These are phyloP conservation scores for Vigna unguiculata DNA, from an alignment of 306 rosid species.

Conservation along the genomic window DNA sequence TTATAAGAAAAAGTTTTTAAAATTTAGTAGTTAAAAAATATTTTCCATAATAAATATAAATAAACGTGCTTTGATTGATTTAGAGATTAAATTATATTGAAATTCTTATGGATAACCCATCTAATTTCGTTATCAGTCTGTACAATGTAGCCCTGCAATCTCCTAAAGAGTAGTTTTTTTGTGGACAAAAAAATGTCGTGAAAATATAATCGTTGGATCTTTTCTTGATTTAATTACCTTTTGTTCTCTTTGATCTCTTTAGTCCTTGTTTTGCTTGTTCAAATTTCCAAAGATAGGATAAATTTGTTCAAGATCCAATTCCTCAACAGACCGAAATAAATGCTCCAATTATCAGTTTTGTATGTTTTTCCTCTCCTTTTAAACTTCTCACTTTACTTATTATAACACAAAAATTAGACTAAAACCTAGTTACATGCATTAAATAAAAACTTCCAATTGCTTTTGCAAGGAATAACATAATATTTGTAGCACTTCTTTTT, in stretches of 20 bases:
- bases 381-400: neutral
- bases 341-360: constrained; percentile 22
- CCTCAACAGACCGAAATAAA: constrained; percentile 28
- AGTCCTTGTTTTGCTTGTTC: constrained; percentile 44
- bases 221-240: too few species aligned
- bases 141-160: too few species aligned
- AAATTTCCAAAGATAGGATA: constrained; percentile 38
- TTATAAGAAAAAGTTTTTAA: too few species aligned
- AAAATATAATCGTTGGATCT: neutral
- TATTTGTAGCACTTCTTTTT: constrained; percentile 39
- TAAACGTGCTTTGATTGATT: too few species aligned
- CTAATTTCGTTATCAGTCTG: too few species aligned
- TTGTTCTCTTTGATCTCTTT: neutral
- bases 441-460: neutral
- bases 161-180: too few species aligned
- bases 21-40: too few species aligned
- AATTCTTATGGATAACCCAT: too few species aligned
- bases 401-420: constrained; percentile 2
- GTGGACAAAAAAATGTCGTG: neutral
- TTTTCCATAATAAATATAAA: too few species aligned
- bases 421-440: constrained; percentile 12
- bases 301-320: constrained; percentile 43
- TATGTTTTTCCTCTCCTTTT: constrained; percentile 9
- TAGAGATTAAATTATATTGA: too few species aligned
- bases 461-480: constrained; percentile 23